These are phyloP conservation scores for Beauveria varroae DNA, from an alignment of 2,329 filamentous ascomycete genomes.

Conservation along the genomic window DNA sequence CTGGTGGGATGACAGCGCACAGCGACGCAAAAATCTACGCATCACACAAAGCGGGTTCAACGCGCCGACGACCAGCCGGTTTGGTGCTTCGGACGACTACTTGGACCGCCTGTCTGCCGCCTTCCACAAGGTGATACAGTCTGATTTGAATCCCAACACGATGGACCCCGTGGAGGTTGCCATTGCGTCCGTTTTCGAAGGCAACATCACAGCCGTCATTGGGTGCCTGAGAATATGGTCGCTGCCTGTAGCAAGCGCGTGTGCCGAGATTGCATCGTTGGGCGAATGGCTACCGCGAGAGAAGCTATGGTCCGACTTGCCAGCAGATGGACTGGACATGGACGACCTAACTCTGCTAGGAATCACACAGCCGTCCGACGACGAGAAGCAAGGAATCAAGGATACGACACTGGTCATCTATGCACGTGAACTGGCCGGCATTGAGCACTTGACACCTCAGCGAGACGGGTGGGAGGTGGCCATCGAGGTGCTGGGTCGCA, in stretches of 20 bases:
- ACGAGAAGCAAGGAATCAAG: constrained; percentile 60
- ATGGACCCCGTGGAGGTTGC: constrained; percentile 72
- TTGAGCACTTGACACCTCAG: constrained; percentile 38
- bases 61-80: constrained; percentile 31
- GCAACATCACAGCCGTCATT: constrained; percentile 69
- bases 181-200: constrained; percentile 74
- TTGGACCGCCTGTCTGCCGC: constrained; percentile 63
- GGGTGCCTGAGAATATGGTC: constrained; percentile 74
- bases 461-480: constrained; percentile 85
- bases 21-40: constrained; percentile 32
- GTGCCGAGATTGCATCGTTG: constrained; percentile 76
- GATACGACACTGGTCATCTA: constrained; percentile 75
- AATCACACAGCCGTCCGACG: constrained; percentile 50
- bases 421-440: constrained; percentile 57
- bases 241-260: constrained; percentile 65
- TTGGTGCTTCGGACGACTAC: constrained; percentile 58
- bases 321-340: constrained; percentile 64
- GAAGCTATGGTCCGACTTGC: constrained; percentile 35
- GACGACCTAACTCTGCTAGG: constrained; percentile 80
- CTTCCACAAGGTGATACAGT: constrained; percentile 60
- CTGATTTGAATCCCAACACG: constrained; percentile 70
- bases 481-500: constrained; percentile 70
- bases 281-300: constrained; percentile 67
- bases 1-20: constrained; percentile 84
- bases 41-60: constrained; percentile 31